Percentiles rank a stretch among this genome's conserved stretches.
Evolutionary conservation across 2,329 filamentous ascomycete species (phyloP).

Genomic region (Tolypocladium tropicale): DNA sequence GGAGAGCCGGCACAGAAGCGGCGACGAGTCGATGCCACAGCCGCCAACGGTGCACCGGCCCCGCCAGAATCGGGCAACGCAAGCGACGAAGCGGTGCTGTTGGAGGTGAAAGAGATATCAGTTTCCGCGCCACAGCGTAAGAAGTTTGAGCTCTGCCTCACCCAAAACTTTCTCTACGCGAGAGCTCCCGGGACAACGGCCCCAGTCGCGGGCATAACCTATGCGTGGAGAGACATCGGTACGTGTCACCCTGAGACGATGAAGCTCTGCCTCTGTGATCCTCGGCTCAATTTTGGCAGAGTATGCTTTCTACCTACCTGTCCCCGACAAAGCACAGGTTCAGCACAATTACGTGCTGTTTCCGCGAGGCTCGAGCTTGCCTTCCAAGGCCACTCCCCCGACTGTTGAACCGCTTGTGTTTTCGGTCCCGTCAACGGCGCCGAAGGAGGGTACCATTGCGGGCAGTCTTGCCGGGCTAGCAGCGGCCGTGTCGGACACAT

Average conservation of each 20-base stretch:
- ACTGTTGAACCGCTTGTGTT: slow-evolving; percentile 51
- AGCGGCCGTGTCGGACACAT: slow-evolving; percentile 45
- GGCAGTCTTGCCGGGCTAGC: slow-evolving; percentile 41
- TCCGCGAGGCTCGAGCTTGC: slow-evolving; percentile 43
- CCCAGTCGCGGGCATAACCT: slow-evolving; percentile 43
- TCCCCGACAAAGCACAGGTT: slow-evolving; percentile 54
- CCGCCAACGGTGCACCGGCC: slow-evolving; percentile 10
- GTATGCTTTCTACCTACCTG: slow-evolving; percentile 52
- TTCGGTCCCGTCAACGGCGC: slow-evolving; percentile 47
- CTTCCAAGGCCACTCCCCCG: slow-evolving; percentile 32
- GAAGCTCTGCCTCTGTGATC: neutral
- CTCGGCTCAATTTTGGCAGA: slow-evolving; percentile 28
- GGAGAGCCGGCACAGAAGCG: slow-evolving; percentile 40
- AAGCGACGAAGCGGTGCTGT: slow-evolving; percentile 39
- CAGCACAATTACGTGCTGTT: slow-evolving; percentile 59
- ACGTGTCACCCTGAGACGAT: slow-evolving; percentile 9
- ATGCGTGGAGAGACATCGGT: slow-evolving; percentile 55
- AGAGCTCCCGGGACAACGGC: slow-evolving; percentile 38
- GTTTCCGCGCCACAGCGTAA: slow-evolving; percentile 58
- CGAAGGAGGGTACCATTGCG: slow-evolving; percentile 47
- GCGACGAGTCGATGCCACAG: slow-evolving; percentile 36
- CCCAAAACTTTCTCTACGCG: slow-evolving; percentile 47
- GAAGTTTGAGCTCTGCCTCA: slow-evolving; percentile 57
- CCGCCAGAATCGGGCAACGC: slow-evolving; percentile 17
- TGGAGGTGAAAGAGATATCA: slow-evolving; percentile 56